phyloP scores from a whole-genome alignment of 768 basidiomycete species.

The Cyclocybe aegerita region DNA sequence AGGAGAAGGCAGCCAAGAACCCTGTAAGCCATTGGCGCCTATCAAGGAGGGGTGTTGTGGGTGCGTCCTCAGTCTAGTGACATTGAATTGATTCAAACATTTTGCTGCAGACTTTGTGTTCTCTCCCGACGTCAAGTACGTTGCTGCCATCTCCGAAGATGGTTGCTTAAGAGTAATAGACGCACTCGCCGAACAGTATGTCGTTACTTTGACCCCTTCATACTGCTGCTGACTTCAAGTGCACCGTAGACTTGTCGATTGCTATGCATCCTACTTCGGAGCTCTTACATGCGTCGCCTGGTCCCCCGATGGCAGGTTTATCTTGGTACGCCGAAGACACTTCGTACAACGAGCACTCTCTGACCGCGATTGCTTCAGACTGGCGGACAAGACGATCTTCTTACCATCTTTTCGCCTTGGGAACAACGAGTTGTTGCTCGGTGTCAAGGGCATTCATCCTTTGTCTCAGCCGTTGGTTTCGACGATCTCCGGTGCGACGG shows the following conservation, averaged over 20 bases:
- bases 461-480: slow-evolving; percentile 87
- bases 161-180: slow-evolving; percentile 91
- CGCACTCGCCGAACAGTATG: slow-evolving; percentile 81
- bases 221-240: neutral
- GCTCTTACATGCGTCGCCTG: slow-evolving; percentile 87
- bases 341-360: neutral
- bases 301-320: slow-evolving; percentile 95
- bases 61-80: slow-evolving; percentile 36
- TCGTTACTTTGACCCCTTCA: slow-evolving; percentile 5
- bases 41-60: slow-evolving; percentile 68
- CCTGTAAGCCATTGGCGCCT: slow-evolving; percentile 91
- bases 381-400: slow-evolving; percentile 94
- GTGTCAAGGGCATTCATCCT: slow-evolving; percentile 96
- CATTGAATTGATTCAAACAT: neutral
- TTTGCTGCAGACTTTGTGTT: slow-evolving; percentile 75
- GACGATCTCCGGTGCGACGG: slow-evolving; percentile 88
- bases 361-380: slow-evolving; percentile 46
- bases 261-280: slow-evolving; percentile 94
- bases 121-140: slow-evolving; percentile 88
- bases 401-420: slow-evolving; percentile 93
- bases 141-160: slow-evolving; percentile 91
- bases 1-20: slow-evolving; percentile 76
- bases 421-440: slow-evolving; percentile 93
- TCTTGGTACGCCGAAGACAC: slow-evolving; percentile 51
- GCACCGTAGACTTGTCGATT: slow-evolving; percentile 75